Conservation (phyloP, 352 stramenopile genomes). For the Phytophthora brassicae region DNA sequence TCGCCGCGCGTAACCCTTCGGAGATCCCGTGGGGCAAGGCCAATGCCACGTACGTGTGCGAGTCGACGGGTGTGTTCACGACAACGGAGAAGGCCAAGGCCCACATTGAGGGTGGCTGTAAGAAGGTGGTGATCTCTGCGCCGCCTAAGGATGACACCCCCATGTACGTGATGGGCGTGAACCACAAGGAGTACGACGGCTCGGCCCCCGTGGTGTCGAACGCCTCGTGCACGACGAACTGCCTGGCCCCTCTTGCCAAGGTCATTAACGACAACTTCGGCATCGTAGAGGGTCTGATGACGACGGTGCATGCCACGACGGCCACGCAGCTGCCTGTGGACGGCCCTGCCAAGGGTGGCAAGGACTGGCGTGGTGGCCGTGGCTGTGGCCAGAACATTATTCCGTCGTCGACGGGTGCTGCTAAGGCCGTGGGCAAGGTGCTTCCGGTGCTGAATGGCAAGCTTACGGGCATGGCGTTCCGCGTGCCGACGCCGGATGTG, state of each 20-base stretch:
- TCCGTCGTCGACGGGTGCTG: constrained; percentile 95
- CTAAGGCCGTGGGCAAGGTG: too few species aligned
- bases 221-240: constrained; percentile 99
- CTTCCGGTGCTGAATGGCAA: constrained; percentile 93
- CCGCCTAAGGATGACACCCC: constrained; percentile 95
- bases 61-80: constrained; percentile 81
- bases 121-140: constrained; percentile 97
- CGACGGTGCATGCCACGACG: constrained; percentile 98
- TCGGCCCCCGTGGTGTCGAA: constrained; percentile 97
- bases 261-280: constrained; percentile 98
- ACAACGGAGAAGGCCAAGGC: constrained; percentile 91
- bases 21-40: constrained; percentile 92
- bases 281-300: constrained; percentile 98
- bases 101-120: constrained; percentile 92
- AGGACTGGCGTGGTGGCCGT: constrained; percentile 98
- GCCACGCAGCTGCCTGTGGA: constrained; percentile 97
- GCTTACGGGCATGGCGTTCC: constrained; percentile 92
- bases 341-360: constrained; percentile 90
- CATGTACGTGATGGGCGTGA: constrained; percentile 99
- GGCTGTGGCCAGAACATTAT: constrained; percentile 98
- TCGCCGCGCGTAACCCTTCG: constrained; percentile 91
- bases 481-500: constrained; percentile 88
- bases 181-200: constrained; percentile 92
- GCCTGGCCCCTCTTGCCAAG: constrained; percentile 97
- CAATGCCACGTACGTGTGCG: constrained; percentile 94